These are phyloP conservation scores for Monosporozyma siamensis DNA, from an alignment of 805 yeast genomes.

Conservation along the genomic window DNA sequence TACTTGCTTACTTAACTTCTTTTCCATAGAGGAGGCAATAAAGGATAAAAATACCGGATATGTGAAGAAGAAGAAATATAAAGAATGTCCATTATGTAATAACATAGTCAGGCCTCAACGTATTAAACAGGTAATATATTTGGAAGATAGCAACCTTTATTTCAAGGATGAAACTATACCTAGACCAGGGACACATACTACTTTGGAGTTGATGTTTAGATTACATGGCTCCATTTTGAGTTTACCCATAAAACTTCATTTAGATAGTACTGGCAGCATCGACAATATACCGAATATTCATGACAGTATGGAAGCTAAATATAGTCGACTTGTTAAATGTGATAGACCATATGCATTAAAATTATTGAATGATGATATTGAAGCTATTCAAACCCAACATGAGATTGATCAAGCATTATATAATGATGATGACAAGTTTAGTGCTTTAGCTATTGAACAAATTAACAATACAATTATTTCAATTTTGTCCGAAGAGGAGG, in stretches of 20 bases:
- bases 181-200: constrained; percentile 42
- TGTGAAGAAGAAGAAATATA: constrained; percentile 38
- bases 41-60: constrained; percentile 26
- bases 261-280: constrained; percentile 28
- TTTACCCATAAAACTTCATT: constrained; percentile 38
- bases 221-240: constrained; percentile 37
- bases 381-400: constrained; percentile 39
- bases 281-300: constrained; percentile 50
- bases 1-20: constrained; percentile 66
- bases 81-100: constrained; percentile 77
- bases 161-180: constrained; percentile 32
- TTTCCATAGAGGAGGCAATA: constrained; percentile 40
- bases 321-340: constrained; percentile 64
- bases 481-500: constrained; percentile 24
- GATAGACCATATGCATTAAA: constrained; percentile 42
- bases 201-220: constrained; percentile 56
- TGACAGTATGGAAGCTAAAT: constrained; percentile 35
- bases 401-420: constrained; percentile 52
- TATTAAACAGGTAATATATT: constrained; percentile 54
- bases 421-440: constrained; percentile 49
- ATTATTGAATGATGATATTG: constrained; percentile 53
- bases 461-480: constrained; percentile 40
- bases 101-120: constrained; percentile 45
- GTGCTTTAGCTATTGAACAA: constrained; percentile 44
- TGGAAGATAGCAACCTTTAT: constrained; percentile 24